Percentiles rank a stretch among this genome's conserved stretches.
These are phyloP conservation scores for Microsporum canis DNA, from an alignment of 2,329 filamentous ascomycete species.

Conservation along the genomic window DNA sequence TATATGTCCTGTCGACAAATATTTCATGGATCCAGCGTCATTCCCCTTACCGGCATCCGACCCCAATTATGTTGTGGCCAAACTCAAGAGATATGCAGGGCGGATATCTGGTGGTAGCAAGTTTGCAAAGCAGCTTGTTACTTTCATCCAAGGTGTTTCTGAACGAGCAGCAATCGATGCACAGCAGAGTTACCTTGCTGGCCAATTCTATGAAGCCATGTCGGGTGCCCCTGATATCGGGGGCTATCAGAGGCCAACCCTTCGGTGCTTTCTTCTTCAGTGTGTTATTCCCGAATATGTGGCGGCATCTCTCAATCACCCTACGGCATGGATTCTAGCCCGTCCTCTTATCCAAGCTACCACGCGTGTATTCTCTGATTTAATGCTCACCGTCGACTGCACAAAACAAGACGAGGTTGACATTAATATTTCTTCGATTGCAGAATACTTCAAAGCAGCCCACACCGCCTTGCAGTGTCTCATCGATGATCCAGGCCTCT, in stretches of 20 bases:
- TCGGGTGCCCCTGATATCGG: conserved; percentile 34
- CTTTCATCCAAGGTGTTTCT: conserved; percentile 49
- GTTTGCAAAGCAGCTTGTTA: conserved; percentile 43
- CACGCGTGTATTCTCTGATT: conserved; percentile 30
- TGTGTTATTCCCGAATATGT: conserved; percentile 49
- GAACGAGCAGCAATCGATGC: conserved; percentile 48
- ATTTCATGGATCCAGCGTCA: conserved; percentile 49
- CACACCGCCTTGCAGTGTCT: conserved; percentile 28
- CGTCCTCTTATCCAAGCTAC: conserved; percentile 43
- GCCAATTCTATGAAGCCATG: conserved; percentile 44
- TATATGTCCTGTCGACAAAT: conserved; percentile 45
- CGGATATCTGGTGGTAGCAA: conserved; percentile 38
- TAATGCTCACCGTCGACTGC: conserved; percentile 38
- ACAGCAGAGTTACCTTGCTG: conserved; percentile 46
- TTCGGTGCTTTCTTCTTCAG: conserved; percentile 43
- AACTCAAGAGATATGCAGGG: conserved; percentile 47
- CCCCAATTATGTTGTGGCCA: conserved; percentile 52
- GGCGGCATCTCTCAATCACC: conserved; percentile 35
- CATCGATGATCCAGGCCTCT: conserved; percentile 22
- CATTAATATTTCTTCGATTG: conserved; percentile 28
- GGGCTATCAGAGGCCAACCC: conserved; percentile 29
- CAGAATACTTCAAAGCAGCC: conserved; percentile 29
- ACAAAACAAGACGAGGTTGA: conserved; percentile 29
- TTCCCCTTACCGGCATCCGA: conserved; percentile 51
- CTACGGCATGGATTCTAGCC: conserved; percentile 42